Evolutionary conservation across 768 basidiomycete genomes (phyloP), one percentile per base, ranked within the genome.

Genomic region (Cubamyces sp.): DNA sequence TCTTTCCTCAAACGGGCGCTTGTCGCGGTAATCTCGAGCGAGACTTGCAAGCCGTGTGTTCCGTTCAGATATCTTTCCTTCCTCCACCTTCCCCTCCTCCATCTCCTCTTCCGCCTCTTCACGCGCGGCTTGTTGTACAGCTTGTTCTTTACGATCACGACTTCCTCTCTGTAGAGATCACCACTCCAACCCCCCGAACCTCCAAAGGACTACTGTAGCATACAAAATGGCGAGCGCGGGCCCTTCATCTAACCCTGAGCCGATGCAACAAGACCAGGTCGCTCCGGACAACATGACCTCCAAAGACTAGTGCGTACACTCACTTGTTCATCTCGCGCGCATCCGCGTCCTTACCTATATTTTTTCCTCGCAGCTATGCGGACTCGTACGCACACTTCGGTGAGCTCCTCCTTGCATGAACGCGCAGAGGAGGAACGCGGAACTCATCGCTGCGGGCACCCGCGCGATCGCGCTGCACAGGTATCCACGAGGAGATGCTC

Each of bases 401-500:
- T 94, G 41, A 45, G 61, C 26, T 19, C 25, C 37, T 23, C 34
- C 4, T 34, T 34, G 34, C 34, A 34, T 34, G 34, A 34, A 34
- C 34, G 34, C 34, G 34, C 34, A 1, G 1, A 34, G 34, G 34
- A 34, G 11, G 34, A 34, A 34, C 34, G 34, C 34, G 9, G 34
- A 11, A 34, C 34, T 34, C 34, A 34, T 34, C 34, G 34, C 34
- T 34, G 4, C 9, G 4, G 34, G 34, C 34, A 34, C 34, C 34
- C 30, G 42, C 25, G 40, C 39, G 49, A 42, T 40, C 37, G 30
- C 64, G 12, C 9, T 34, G 1, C 40, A 21, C 69, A 97, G 94
- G 95, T 61, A 97, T 98, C 69, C 96, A 98, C 74, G 96, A 98
- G 78, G 97, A 99, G 79, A 99, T 99, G 97, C 78, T 99, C 75